Evolutionary conservation across 768 basidiomycete species (phyloP).

Genomic region (Tricholoma sp.): DNA sequence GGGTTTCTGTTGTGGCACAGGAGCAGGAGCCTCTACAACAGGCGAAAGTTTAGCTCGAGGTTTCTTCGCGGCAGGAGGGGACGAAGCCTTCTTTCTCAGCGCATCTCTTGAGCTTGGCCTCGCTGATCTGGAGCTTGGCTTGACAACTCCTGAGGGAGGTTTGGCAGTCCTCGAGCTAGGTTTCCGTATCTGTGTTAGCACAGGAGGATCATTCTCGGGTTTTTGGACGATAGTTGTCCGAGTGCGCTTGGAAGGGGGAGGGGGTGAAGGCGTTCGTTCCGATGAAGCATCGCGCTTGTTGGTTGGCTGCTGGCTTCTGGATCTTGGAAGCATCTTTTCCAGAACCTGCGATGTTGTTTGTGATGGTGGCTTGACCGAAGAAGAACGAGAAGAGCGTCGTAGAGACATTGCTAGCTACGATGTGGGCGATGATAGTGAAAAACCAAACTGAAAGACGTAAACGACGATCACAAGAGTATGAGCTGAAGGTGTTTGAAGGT

Average conservation of each 20-base stretch:
- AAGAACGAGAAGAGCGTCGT: conserved; percentile 49
- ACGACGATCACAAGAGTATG: neutral
- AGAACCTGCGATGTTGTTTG: conserved; percentile 33
- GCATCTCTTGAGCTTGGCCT: conserved; percentile 22
- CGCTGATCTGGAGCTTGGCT: conserved; percentile 8
- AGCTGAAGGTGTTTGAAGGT: conserved; percentile 3
- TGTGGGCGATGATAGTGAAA: conserved; percentile 3
- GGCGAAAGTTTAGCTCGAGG: conserved; percentile 16
- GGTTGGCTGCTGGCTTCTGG: conserved; percentile 25
- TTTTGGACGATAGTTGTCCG: conserved; percentile 35
- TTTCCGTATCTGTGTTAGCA: conserved; percentile 21
- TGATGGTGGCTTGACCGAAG: conserved; percentile 38
- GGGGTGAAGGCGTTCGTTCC: conserved; percentile 35
- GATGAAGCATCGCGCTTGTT: conserved; percentile 53
- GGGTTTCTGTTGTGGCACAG: conserved; percentile 40
- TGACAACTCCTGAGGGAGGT: conserved; percentile 12
- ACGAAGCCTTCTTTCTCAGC: conserved; percentile 13
- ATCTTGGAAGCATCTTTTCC: conserved; percentile 24
- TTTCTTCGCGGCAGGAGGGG: conserved; percentile 9
- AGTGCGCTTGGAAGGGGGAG: conserved; percentile 47
- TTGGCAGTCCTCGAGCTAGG: conserved; percentile 12
- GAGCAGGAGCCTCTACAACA: conserved; percentile 28
- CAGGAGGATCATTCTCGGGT: conserved; percentile 36
- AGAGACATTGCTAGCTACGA: conserved; percentile 29
- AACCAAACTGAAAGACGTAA: conserved; percentile 3